Percentiles rank a stretch among this genome's conserved stretches.
phyloP scores from a whole-genome alignment of 352 stramenopile genomes.

The Phytophthora hybrid region DNA sequence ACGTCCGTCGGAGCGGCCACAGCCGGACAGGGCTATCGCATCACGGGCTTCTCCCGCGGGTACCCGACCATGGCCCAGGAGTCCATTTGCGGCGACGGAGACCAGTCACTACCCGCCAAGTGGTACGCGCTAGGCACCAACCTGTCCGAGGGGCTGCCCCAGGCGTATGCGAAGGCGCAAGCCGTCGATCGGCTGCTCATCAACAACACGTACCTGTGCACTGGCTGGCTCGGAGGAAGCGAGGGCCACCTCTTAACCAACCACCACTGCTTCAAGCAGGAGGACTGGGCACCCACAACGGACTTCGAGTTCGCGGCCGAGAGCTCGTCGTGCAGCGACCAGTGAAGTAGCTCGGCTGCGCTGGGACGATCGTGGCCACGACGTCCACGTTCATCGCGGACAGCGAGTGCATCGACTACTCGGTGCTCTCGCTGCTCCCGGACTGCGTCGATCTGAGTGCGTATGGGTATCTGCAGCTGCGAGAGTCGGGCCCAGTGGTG shows the following conservation, averaged over 20 bases:
- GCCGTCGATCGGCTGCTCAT: too few relatives aligned
- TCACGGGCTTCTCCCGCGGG: constrained; percentile 55
- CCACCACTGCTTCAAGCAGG: constrained; percentile 63
- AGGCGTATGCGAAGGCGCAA: too few relatives aligned
- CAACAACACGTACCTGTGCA: constrained; percentile 68
- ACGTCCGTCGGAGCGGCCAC: constrained; percentile 23
- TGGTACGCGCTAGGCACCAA: constrained; percentile 48
- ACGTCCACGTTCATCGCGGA: too few relatives aligned
- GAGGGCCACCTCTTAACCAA: constrained; percentile 78
- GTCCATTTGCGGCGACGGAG: constrained; percentile 56
- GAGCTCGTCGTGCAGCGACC: constrained; percentile 51
- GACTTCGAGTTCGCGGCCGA: constrained; percentile 77
- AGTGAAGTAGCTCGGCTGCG: constrained; percentile 58
- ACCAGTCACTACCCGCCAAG: constrained; percentile 63
- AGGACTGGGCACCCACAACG: constrained; percentile 36
- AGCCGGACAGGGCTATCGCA: constrained; percentile 41
- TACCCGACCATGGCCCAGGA: constrained; percentile 44
- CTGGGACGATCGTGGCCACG: constrained; percentile 54
- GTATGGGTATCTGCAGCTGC: constrained; percentile 71
- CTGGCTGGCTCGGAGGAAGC: constrained; percentile 69
- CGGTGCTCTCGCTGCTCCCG: constrained; percentile 62
- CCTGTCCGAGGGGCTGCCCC: constrained; percentile 34
- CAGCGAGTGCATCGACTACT: constrained; percentile 57
- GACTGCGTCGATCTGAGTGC: constrained; percentile 35
- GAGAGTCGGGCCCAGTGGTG: constrained; percentile 40